Base-by-base conservation (phyloP, 805 yeast species). In the Ogataea methylovora region DNA sequence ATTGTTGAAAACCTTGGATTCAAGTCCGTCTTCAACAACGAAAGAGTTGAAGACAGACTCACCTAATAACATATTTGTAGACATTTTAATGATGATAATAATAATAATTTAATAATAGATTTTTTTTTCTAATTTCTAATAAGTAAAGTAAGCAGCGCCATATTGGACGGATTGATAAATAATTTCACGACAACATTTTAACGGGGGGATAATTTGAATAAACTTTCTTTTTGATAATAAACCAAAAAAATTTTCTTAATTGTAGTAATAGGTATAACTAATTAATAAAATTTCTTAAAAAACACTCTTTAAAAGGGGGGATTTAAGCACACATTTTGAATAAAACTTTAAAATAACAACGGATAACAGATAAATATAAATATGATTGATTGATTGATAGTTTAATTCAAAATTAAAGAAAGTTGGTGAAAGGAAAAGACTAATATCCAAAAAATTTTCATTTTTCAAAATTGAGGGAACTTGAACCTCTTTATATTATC, bases 11-110 rank as follows among this genome's bases (percentile, higher is more conserved):
- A 8, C 10, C 6, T 15, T 25, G 14, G 11, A 25, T 8, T 7
- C 10, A 15, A 7, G 7, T 13, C 10, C 17, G 7, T 12, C 22
- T 19, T 32, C 24, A 25, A 42, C 35, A 24, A 43, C 39, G 27
- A 50, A 47, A 15, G 51, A 42, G 33, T 46, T 51, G 42, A 58
- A 57, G 22, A 55, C 48, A 10, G 56, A 51, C 44, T 56, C 61
- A 40, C 61, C 61, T 42, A 58, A 44, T 38, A 54, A 41, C 51
- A 56, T 46, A 8, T 46, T 44, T 34, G 42, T 22, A 23, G 41
- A 38, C 38, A 38, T 46, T 24, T n/a, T 12, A 18, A 9, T 22
- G 37, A 26, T 24, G 29, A 20, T 22, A 35, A 23, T 33, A 33
- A 24, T 11, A 15, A 29, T 37, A 32, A 27, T 12, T 28, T 44